These are phyloP conservation scores for Metschnikowia baotianmanensis DNA, from an alignment of 805 yeast species.

Conservation along the genomic window DNA sequence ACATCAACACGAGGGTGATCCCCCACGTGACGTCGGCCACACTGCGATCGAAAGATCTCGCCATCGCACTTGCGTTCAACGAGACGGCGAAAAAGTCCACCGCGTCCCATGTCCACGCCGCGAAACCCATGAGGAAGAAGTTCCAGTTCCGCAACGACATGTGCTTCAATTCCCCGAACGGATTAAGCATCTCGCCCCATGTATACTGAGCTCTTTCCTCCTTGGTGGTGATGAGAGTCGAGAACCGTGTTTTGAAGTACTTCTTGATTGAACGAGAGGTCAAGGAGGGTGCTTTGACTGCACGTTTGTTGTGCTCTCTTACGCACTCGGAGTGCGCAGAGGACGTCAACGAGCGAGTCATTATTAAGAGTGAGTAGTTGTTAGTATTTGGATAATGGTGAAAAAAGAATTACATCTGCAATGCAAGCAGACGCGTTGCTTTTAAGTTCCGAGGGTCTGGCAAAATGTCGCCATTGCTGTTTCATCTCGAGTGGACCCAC, in stretches of 20 bases:
- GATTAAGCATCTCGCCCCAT: constrained; percentile 24
- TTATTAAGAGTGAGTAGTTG: not conserved
- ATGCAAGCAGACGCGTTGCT: not conserved
- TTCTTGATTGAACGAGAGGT: constrained; percentile 28
- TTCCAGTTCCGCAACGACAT: constrained; percentile 43
- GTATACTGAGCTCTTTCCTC: not conserved
- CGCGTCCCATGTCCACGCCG: constrained; percentile 66
- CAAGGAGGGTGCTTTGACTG: constrained; percentile 28
- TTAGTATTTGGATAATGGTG: not conserved
- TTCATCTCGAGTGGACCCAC: too few species aligned
- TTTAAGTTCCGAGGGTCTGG: too few species aligned
- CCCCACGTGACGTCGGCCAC: constrained; percentile 66
- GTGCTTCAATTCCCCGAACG: constrained; percentile 34
- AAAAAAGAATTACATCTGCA: not conserved
- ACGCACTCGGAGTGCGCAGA: constrained; percentile 12
- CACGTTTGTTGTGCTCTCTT: constrained; percentile 15
- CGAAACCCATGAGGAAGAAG: constrained; percentile 50
- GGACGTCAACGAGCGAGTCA: constrained; percentile 10
- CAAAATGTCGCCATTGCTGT: too few species aligned
- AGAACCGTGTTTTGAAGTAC: constrained; percentile 45
- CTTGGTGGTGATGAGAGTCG: constrained; percentile 45
- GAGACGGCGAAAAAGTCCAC: constrained; percentile 62
- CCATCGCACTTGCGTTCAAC: constrained; percentile 47
- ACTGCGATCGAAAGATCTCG: constrained; percentile 41
- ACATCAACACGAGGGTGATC: constrained; percentile 64